Evolutionary conservation across 2,329 filamentous ascomycete species (phyloP), one percentile per base, ranked within the genome.

Genomic region (Macrophomina phaseolina): DNA sequence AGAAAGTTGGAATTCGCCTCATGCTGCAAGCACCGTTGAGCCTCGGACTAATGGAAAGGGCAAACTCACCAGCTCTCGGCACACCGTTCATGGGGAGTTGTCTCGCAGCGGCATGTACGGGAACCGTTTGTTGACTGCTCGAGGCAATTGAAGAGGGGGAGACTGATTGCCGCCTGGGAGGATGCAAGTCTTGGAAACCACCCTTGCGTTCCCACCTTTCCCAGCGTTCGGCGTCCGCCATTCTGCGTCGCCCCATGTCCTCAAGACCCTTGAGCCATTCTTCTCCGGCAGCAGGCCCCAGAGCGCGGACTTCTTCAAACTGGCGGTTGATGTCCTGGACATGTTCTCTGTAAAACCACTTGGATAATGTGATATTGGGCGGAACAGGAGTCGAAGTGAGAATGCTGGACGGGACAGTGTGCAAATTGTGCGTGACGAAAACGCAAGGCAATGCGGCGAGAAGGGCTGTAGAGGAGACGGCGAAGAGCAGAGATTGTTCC

Each of bases 181-280:
- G 38, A 6, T 12, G 48, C 28, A 62, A 51, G n/a, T 63, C 65
- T 12, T 63, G 48, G 16, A 62, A 30, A 14, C 65, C 65, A n/a
- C 65, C 58, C 68, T 78, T 79, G 53, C 83, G 78, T 69, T 89
- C 88, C 87, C 90, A 94, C 72, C 88, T 90, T 74, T 93, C 91
- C 89, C 91, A 94, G 60, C 90, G 86, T 34, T 86, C 83, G 36
- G 87, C 84, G 74, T 91, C 88, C 11, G 81, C 83, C 71, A 88
- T 85, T 58, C 83, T 79, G 67, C 87, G 83, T 71, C 86, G 86
- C 9, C 91, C 90, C 67, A 87, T 84, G 34, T 80, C 81, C 51
- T 88, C 85, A 3, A 95, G 83, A 9, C 91, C 91, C 77, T 94
- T 94, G 36, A 89, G 82, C 91, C 92, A 95, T 76, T 94, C 91